These are phyloP conservation scores for Heterobasidion annosum DNA, from an alignment of 1,284 basidiomycete species.

Conservation along the genomic window DNA sequence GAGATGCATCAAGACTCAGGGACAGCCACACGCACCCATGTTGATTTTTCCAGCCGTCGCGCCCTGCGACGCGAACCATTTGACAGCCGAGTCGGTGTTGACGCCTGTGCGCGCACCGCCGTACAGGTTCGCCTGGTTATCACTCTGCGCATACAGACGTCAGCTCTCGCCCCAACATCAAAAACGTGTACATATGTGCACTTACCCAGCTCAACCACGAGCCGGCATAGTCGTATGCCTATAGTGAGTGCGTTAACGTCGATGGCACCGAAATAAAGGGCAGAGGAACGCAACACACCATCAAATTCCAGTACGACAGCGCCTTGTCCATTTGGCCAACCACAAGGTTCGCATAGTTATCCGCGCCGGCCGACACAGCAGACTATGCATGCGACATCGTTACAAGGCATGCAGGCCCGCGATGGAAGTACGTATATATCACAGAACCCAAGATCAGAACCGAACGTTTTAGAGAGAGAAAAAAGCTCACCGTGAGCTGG, in stretches of 20 bases:
- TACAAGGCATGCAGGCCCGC: not conserved
- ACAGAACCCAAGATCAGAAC: no score
- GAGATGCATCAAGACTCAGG: no score
- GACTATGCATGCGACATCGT: constrained; percentile 11
- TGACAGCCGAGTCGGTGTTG: constrained; percentile 66
- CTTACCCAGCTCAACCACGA: constrained; percentile 50
- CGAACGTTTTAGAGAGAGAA: not conserved
- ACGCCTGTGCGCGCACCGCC: constrained; percentile 51
- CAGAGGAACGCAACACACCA: constrained; percentile 38
- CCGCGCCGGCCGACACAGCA: constrained; percentile 54
- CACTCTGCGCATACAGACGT: constrained; percentile 26
- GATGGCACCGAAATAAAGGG: no score
- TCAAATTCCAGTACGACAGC: constrained; percentile 85
- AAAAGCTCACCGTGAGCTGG: constrained; percentile 35
- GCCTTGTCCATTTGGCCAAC: constrained; percentile 68
- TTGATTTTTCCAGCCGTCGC: constrained; percentile 70
- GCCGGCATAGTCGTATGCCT: constrained; percentile 76
- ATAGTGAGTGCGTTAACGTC: not conserved
- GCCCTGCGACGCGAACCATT: constrained; percentile 58
- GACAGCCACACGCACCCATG: constrained; percentile 42
- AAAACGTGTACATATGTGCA: not conserved
- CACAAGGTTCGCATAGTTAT: constrained; percentile 57
- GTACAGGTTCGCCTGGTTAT: constrained; percentile 82
- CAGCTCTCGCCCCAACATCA: not conserved
- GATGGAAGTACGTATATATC: no score